These are phyloP conservation scores for Penicillium manginii DNA, from an alignment of 495 filamentous ascomycete species.

Conservation along the genomic window DNA sequence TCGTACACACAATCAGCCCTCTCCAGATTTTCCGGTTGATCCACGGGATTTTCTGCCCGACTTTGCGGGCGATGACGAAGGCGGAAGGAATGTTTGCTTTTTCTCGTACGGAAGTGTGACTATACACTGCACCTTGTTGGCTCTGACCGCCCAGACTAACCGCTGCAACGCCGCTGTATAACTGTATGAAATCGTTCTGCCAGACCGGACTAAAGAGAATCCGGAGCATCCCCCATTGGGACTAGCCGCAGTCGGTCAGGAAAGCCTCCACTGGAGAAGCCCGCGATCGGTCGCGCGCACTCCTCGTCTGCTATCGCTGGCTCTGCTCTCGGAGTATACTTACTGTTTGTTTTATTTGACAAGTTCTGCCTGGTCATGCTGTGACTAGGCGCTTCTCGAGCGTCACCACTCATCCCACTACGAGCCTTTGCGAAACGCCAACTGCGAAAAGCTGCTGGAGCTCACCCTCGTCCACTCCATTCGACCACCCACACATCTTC, in stretches of 20 bases:
- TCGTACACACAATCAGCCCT: neutral
- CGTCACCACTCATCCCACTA: constrained; percentile 12
- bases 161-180: neutral
- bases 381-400: constrained; percentile 28
- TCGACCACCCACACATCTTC: neutral
- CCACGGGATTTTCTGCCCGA: constrained; percentile 33
- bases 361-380: constrained; percentile 27
- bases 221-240: constrained; percentile 28
- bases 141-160: neutral
- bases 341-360: constrained; percentile 3
- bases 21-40: constrained; percentile 7
- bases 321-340: constrained; percentile 5
- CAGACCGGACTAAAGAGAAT: constrained; percentile 14
- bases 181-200: constrained; percentile 5
- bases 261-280: constrained; percentile 47
- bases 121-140: neutral
- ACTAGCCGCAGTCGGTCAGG: constrained; percentile 37
- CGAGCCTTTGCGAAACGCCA: constrained; percentile 1
- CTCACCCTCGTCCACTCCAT: constrained; percentile 11
- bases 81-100: constrained; percentile 22
- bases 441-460: constrained; percentile 18
- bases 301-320: constrained; percentile 23
- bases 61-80: constrained; percentile 35
- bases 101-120: constrained; percentile 14
- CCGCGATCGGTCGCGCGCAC: constrained; percentile 54